These are phyloP conservation scores for Ceratocystis huliohia DNA, from an alignment of 2,329 filamentous ascomycete genomes.

Conservation along the genomic window DNA sequence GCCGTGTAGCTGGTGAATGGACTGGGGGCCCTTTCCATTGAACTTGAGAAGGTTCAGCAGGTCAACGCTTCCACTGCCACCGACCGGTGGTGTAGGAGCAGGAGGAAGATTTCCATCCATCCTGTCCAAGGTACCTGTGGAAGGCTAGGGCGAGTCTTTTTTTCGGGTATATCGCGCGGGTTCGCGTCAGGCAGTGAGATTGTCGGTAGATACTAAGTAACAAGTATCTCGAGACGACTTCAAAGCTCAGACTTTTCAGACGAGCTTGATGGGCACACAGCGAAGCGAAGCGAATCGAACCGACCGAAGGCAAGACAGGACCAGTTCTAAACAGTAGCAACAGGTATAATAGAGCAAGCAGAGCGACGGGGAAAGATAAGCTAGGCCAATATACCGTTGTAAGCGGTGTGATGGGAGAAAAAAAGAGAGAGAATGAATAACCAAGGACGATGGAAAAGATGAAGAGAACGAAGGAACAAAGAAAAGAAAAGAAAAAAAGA, in stretches of 20 bases:
- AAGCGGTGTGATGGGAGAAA: background rate
- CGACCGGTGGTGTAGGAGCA: constrained; percentile 39
- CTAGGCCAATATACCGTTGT: background rate
- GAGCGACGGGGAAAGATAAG: background rate
- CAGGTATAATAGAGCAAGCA: background rate
- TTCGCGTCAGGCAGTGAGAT: constrained; percentile 15
- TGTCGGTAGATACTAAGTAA: background rate
- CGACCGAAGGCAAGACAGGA: constrained; percentile 5
- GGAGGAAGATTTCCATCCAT: constrained; percentile 32
- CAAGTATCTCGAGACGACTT: constrained; percentile 20
- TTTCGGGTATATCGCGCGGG: background rate
- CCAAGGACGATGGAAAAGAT: background rate
- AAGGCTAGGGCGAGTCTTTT: background rate
- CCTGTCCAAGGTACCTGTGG: constrained; percentile 12
- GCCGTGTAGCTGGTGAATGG: constrained; percentile 25
- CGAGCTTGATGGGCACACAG: constrained; percentile 18
- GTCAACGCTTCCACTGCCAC: constrained; percentile 31
- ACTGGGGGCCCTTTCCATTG: constrained; percentile 30
- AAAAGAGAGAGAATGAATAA: constrained; percentile 1
- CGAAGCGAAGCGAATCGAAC: constrained; percentile 13
- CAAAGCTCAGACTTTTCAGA: constrained; percentile 23
- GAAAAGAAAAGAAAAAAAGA: constrained; percentile 1
- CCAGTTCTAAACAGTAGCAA: background rate
- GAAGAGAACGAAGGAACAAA: background rate
- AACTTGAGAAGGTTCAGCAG: constrained; percentile 52